Evolutionary conservation across 129 eudicot genomes (phyloP).

Genomic region (Pseudognaphalium luteoalbum): DNA sequence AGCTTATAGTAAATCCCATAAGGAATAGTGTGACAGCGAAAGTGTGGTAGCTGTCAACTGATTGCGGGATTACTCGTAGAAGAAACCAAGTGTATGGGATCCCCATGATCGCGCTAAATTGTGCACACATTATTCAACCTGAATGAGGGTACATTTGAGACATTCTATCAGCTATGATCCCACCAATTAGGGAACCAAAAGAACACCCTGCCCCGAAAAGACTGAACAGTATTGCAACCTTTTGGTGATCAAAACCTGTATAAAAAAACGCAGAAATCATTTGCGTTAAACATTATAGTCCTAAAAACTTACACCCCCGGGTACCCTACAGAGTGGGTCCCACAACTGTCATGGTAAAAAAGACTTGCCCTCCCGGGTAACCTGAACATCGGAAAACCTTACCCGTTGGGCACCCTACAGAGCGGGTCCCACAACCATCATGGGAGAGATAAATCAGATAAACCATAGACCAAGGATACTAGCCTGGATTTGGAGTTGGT

Average conservation of each 20-base stretch:
- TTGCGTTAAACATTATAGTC: background rate
- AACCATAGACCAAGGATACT: too few relatives aligned
- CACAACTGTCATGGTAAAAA: too few relatives aligned
- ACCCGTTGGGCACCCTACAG: too few relatives aligned
- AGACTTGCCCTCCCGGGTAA: too few relatives aligned
- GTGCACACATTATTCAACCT: constrained; percentile 91
- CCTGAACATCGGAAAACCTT: too few relatives aligned
- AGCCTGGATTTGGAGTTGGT: background rate
- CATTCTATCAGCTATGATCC: constrained; percentile 73
- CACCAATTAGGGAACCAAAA: constrained; percentile 81
- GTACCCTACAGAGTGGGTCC: too few relatives aligned
- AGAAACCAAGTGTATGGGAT: constrained; percentile 91
- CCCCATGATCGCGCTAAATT: constrained; percentile 90
- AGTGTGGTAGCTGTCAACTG: constrained; percentile 55
- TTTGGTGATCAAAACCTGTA: constrained; percentile 88
- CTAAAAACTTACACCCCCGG: background rate
- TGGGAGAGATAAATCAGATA: too few relatives aligned
- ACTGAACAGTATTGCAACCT: constrained; percentile 74
- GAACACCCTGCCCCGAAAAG: constrained; percentile 82
- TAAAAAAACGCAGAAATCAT: background rate
- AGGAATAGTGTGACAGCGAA: constrained; percentile 69
- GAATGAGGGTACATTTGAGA: constrained; percentile 72
- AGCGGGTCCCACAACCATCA: too few relatives aligned
- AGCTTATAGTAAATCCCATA: constrained; percentile 92
- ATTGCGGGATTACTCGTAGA: constrained; percentile 66